These are phyloP conservation scores for Neonectria coccinea DNA, from an alignment of 2,329 filamentous ascomycete genomes.

Conservation along the genomic window DNA sequence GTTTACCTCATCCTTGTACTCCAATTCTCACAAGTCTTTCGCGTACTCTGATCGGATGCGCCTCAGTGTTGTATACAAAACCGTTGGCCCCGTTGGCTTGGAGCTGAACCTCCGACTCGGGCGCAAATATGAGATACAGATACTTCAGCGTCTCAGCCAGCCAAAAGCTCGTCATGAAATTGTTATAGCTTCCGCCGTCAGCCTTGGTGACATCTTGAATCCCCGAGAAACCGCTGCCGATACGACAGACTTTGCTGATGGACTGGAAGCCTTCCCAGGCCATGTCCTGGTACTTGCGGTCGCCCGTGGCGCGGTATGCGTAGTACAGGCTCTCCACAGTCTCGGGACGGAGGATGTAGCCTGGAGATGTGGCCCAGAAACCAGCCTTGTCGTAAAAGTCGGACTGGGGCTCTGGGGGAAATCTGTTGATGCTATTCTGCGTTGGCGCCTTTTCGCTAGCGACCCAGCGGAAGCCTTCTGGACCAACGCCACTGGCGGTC, in stretches of 20 bases:
- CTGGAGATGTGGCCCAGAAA: constrained; percentile 73
- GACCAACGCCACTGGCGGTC: constrained; percentile 80
- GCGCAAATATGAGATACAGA: constrained; percentile 76
- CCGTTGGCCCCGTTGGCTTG: constrained; percentile 57
- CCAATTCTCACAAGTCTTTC: not conserved
- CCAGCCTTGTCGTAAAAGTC: constrained; percentile 75
- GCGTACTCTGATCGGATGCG: constrained; percentile 55
- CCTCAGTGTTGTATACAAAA: constrained; percentile 65
- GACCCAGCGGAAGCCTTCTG: constrained; percentile 76
- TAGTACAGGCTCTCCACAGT: constrained; percentile 90
- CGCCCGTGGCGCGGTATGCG: constrained; percentile 82
- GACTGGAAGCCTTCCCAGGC: constrained; percentile 81
- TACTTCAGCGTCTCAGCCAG: constrained; percentile 93
- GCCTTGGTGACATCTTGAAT: constrained; percentile 73
- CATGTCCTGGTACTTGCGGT: constrained; percentile 83
- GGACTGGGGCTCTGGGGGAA: constrained; percentile 57
- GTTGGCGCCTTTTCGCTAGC: constrained; percentile 53
- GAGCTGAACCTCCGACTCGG: constrained; percentile 67
- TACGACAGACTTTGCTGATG: constrained; percentile 73
- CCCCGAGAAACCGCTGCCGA: constrained; percentile 74
- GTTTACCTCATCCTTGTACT: not conserved
- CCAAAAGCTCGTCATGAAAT: constrained; percentile 89
- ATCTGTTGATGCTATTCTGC: constrained; percentile 53
- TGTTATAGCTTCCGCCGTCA: constrained; percentile 63
- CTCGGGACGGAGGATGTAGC: constrained; percentile 81